Percentiles rank a stretch among this genome's conserved stretches.
These are phyloP conservation scores for Hypoxylon rubiginosum DNA, from an alignment of 2,329 filamentous ascomycete genomes.

Conservation along the genomic window DNA sequence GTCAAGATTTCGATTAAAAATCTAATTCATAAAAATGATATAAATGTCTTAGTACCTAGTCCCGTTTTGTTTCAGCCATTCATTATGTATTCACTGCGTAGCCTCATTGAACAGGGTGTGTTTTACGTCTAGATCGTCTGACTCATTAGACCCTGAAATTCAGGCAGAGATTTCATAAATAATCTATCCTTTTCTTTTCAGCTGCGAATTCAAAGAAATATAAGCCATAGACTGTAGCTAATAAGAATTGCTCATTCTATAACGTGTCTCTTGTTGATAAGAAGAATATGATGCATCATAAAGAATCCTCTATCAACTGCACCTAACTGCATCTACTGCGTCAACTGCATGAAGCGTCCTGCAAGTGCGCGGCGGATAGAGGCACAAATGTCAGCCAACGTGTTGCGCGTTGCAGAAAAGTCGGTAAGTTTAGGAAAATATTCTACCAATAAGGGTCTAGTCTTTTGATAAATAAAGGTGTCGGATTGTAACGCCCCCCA, in stretches of 20 bases:
- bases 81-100: too few relatives aligned
- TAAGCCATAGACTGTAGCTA: neutral
- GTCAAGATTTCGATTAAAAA: neutral
- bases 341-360: neutral
- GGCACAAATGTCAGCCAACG: constrained; percentile 3
- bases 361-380: constrained; percentile 8
- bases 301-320: neutral
- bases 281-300: neutral
- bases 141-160: neutral
- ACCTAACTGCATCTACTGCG: too few relatives aligned
- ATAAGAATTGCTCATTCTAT: neutral
- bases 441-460: constrained; percentile 24
- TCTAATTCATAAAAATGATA: neutral
- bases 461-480: constrained; percentile 22
- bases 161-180: neutral
- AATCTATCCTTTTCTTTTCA: neutral
- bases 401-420: constrained; percentile 19
- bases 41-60: neutral
- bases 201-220: neutral
- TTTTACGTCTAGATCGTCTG: neutral
- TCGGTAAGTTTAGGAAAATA: constrained; percentile 39
- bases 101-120: neutral
- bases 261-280: neutral
- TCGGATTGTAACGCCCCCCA: constrained; percentile 26
- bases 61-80: neutral